These are phyloP conservation scores for Tulasnella sp. DNA, from an alignment of 768 basidiomycete species.

Conservation along the genomic window DNA sequence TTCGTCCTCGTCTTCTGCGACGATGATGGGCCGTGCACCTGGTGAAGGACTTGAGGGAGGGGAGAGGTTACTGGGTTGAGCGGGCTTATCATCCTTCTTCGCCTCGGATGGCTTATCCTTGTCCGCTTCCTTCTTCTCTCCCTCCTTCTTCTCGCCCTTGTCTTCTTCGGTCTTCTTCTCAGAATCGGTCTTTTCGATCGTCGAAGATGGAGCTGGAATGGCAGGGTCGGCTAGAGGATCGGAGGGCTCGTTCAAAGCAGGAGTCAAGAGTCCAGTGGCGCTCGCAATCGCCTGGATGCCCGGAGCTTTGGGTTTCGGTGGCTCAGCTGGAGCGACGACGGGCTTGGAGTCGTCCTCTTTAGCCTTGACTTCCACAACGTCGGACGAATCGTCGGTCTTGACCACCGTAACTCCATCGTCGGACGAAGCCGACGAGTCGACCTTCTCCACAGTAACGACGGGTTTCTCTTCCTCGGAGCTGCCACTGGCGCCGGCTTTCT, in stretches of 20 bases:
- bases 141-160: not conserved
- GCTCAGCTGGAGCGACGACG: not conserved
- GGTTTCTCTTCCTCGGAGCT: not conserved
- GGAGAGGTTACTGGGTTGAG: not conserved
- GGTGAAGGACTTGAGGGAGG: not conserved
- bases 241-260: not conserved
- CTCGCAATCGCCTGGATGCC: not conserved
- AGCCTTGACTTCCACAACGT: not conserved
- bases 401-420: constrained; percentile 1
- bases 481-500: not conserved
- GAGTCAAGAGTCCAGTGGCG: not conserved
- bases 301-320: not conserved
- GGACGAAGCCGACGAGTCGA: not conserved
- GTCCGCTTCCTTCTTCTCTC: not conserved
- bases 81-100: not conserved
- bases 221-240: not conserved
- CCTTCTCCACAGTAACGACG: not conserved
- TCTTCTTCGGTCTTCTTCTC: not conserved
- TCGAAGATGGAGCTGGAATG: not conserved
- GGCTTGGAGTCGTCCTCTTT: not conserved
- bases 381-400: constrained; percentile 4
- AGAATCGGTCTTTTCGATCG: not conserved
- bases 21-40: constrained; percentile 3
- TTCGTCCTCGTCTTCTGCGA: not conserved
- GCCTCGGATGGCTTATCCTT: not conserved